These are phyloP conservation scores for Cenococcum geophilum DNA, from an alignment of 495 filamentous ascomycete species.

Conservation along the genomic window DNA sequence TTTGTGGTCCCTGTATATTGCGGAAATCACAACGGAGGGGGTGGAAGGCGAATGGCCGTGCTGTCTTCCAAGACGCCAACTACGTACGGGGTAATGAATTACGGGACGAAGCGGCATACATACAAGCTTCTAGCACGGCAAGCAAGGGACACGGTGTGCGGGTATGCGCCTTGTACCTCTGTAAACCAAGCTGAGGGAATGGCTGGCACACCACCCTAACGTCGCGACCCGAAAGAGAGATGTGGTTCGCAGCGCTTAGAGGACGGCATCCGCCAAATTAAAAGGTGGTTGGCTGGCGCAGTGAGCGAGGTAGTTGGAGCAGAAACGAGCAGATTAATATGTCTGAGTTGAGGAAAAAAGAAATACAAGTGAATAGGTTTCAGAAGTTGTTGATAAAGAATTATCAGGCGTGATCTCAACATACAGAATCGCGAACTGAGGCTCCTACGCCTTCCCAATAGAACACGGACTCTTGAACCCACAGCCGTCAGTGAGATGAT, in stretches of 20 bases:
- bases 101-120: not conserved
- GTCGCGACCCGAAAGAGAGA: not conserved
- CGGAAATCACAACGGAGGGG: not conserved
- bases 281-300: conserved; percentile 6
- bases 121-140: not conserved
- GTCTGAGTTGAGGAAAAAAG: conserved; percentile 4
- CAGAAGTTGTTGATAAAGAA: not conserved
- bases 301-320: conserved; percentile 5
- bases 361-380: not conserved
- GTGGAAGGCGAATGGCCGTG: not conserved
- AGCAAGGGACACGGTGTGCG: not conserved
- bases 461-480: too few species aligned
- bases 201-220: not conserved
- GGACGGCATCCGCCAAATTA: not conserved
- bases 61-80: not conserved
- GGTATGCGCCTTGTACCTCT: not conserved
- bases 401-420: not conserved
- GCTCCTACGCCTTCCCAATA: too few species aligned
- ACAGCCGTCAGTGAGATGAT: too few species aligned
- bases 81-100: not conserved
- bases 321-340: conserved; percentile 26
- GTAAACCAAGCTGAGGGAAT: not conserved
- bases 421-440: not conserved
- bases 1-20: conserved; percentile 14
- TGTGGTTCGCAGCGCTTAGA: not conserved